Base-by-base conservation (phyloP, 441 rosid genomes). In the Mallotus repandus region DNA sequence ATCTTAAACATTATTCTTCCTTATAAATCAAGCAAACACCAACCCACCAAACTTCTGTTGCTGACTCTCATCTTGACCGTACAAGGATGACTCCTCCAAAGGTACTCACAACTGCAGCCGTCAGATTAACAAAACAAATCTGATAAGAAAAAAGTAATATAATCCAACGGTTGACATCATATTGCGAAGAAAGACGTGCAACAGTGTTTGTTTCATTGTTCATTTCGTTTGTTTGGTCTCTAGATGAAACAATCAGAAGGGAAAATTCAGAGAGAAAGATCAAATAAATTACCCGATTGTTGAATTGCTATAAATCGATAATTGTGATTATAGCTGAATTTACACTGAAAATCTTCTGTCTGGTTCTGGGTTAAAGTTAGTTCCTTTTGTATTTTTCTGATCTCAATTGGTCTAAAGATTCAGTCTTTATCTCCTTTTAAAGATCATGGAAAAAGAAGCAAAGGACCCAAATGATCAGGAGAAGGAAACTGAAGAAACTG, bases 361-460 rank as follows among this genome's bases (percentile, higher is more conserved):
- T 52, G 7, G 14, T 59, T 32, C 21, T 25, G 7, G 63, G 5
- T 59, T 5, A 46, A 48, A 46, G 38, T 25, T 50, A 19, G 18
- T 65, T 21, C n/a, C 63, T 55, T 65, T 50, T 21, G 10, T 29
- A 45, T 43, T 21, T 71, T 57, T 61, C 8, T 6, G 69, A 54
- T 54, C 70, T 25, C 61, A 56, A 52, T 61, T 46, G 38, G 49
- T 52, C 19, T 32, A 25, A 32, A 50, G 6, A 21, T 10, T 1
- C 2, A 32, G 25, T 16, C 41, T 38, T 38, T 38, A 38, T 38
- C 41, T 38, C 41, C 41, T 38, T 46, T 10, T 57, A 13, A n/a
- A 72, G 80, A 83, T 69, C 77, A 82, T 86, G 85, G 88, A 85
- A 79, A 82, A 76, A 64, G 82, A 81, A 68, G 86, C 76, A 79